Evolutionary conservation across 2,329 filamentous ascomycete species (phyloP).

Genomic region (Cadophora luteo-olivacea): DNA sequence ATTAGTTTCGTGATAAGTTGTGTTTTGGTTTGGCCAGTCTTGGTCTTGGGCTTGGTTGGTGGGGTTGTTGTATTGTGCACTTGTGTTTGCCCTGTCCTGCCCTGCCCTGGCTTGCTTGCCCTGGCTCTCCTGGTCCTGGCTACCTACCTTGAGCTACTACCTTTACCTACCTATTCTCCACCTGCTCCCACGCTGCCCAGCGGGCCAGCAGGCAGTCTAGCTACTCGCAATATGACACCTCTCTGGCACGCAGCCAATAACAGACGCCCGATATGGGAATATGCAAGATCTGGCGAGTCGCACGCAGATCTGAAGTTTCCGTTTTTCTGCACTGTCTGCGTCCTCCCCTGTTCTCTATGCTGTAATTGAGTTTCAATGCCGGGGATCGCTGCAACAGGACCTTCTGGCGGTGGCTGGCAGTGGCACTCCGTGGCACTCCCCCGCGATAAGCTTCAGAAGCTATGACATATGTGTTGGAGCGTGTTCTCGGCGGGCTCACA

Average conservation of each 20-base stretch:
- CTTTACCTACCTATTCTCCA: not conserved
- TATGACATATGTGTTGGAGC: constrained; percentile 27
- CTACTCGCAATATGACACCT: constrained; percentile 11
- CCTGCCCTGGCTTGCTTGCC: not conserved
- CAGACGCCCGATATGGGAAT: constrained; percentile 4
- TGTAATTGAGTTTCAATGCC: constrained; percentile 9
- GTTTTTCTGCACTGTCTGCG: not conserved
- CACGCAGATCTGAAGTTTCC: constrained; percentile 17
- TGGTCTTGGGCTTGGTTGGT: not conserved
- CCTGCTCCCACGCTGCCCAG: not conserved
- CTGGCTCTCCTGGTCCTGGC: not conserved
- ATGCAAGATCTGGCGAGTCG: constrained; percentile 11
- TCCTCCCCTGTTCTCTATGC: not conserved
- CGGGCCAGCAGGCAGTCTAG: not conserved
- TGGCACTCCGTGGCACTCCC: constrained; percentile 10
- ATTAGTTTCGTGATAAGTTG: constrained; percentile 11
- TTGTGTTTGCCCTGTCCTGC: not conserved
- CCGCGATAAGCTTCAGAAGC: constrained; percentile 30
- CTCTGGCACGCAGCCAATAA: constrained; percentile 3
- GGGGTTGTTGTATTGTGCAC: constrained; percentile 4
- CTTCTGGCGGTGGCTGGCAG: not conserved
- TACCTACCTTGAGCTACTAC: too few relatives aligned
- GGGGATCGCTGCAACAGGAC: constrained; percentile 3
- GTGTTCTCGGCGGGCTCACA: constrained; percentile 2
- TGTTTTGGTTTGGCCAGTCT: constrained; percentile 10